These are phyloP conservation scores for Heracleum sosnowskyi DNA, from an alignment of 129 eudicot species.

Conservation along the genomic window DNA sequence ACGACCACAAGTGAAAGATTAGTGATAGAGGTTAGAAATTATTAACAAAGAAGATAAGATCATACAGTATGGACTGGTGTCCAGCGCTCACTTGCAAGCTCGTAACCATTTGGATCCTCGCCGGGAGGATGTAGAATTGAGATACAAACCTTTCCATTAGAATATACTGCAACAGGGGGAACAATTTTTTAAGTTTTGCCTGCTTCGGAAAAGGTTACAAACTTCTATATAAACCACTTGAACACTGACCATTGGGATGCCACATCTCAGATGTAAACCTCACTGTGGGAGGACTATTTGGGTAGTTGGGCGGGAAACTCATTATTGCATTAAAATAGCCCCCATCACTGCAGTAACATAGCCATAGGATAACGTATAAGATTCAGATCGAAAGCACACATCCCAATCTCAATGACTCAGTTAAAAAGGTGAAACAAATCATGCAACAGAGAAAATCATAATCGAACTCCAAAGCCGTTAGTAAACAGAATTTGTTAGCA, in stretches of 20 bases:
- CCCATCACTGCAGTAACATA: slow-evolving; percentile 39
- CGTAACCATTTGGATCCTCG: slow-evolving; percentile 56
- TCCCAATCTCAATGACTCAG: background rate
- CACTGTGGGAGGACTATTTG: slow-evolving; percentile 56
- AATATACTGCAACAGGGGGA: slow-evolving; percentile 29
- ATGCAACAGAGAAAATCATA: background rate
- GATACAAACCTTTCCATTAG: slow-evolving; percentile 59
- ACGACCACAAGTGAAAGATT: background rate
- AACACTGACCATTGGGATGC: slow-evolving; percentile 59
- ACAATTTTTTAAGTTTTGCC: background rate
- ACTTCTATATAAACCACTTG: background rate
- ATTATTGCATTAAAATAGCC: slow-evolving; percentile 58
- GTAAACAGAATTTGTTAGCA: background rate
- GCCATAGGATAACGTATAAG: background rate
- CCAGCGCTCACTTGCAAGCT: slow-evolving; percentile 67
- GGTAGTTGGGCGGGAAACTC: slow-evolving; percentile 53
- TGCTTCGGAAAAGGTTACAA: background rate
- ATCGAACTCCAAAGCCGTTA: background rate
- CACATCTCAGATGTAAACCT: slow-evolving; percentile 57
- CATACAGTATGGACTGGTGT: slow-evolving; percentile 54
- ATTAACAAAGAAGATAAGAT: background rate
- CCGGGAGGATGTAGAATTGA: slow-evolving; percentile 65
- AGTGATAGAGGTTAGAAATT: background rate
- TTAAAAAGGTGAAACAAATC: background rate
- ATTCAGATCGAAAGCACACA: background rate